Evolutionary conservation across 148 eudicot genomes (phyloP).

Genomic region (Suaeda aralocaspica): DNA sequence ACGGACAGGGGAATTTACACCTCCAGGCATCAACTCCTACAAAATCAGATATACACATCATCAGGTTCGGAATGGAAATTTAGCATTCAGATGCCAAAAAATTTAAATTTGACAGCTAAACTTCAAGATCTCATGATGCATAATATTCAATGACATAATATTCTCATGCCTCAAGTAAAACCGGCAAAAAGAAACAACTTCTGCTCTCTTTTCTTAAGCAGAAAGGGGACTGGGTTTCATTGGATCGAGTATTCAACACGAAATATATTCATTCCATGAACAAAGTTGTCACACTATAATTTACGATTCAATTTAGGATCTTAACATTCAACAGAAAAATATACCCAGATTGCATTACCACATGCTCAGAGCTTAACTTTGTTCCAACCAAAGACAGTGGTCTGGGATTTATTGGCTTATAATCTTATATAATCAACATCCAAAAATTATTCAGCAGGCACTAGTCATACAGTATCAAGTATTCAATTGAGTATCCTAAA

Average conservation of each 20-base stretch:
- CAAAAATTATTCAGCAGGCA: no score
- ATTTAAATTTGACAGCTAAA: not conserved
- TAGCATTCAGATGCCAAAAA: not conserved
- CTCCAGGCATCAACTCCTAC: constrained; percentile 95
- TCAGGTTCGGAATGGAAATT: not conserved
- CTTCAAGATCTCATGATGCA: not conserved
- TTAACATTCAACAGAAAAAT: no score
- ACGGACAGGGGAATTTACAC: constrained; percentile 90
- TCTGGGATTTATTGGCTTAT: no score
- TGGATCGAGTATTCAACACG: not conserved
- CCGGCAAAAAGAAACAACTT: not conserved
- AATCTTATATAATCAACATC: no score
- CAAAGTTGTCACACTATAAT: not conserved
- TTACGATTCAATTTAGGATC: not conserved
- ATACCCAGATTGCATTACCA: no score
- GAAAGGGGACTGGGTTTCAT: not conserved
- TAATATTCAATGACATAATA: not conserved
- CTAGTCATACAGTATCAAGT: no score
- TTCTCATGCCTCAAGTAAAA: not conserved
- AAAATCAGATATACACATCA: constrained; percentile 9
- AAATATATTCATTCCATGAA: not conserved
- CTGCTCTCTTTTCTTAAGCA: not conserved
- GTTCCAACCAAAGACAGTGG: not conserved
- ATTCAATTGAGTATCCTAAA: no score
- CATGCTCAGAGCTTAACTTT: not conserved